phyloP scores from a whole-genome alignment of 768 basidiomycete species.

The Rhizopogon vinicolor region DNA sequence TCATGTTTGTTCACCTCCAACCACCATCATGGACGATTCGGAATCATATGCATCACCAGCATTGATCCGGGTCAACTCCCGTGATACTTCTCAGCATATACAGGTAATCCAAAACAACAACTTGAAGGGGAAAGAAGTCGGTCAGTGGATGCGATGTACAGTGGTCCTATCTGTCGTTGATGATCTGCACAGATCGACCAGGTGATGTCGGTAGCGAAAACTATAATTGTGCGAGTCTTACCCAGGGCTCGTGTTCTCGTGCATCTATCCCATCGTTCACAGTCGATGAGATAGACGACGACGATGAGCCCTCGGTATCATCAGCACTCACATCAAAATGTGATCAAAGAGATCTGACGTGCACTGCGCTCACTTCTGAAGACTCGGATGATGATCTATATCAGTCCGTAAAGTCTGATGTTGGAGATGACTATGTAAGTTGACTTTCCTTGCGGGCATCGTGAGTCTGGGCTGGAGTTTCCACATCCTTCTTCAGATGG shows the following conservation, averaged over 20 bases:
- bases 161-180: not conserved
- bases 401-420: not conserved
- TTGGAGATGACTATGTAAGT: not conserved
- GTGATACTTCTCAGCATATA: not conserved
- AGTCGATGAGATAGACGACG: not conserved
- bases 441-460: not conserved
- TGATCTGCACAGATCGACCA: not conserved
- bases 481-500: conserved; percentile 11
- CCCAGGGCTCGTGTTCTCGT: conserved; percentile 1
- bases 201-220: too few species aligned
- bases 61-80: not conserved
- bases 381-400: not conserved
- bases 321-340: not conserved
- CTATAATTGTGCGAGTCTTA: not conserved
- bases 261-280: not conserved
- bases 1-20: not conserved
- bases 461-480: not conserved
- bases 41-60: not conserved
- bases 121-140: not conserved
- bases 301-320: not conserved
- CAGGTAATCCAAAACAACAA: not conserved
- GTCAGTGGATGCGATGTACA: not conserved
- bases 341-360: not conserved
- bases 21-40: not conserved
- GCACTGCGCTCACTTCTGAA: not conserved